Base-by-base conservation (phyloP, 306 rosid genomes). In the Hippophae tibetana region DNA sequence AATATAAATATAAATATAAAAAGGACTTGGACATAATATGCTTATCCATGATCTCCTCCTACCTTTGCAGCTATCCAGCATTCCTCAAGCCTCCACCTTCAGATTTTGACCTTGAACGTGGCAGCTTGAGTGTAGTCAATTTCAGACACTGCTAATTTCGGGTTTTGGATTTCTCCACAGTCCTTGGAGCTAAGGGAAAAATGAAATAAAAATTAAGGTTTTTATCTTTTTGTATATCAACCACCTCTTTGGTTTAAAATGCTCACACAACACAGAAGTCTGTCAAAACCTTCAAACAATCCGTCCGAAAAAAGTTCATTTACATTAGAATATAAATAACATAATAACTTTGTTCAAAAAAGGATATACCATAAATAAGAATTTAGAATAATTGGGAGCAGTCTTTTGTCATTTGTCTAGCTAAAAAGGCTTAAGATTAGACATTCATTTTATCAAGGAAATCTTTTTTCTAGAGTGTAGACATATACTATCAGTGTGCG, bases 101-200 rank as follows among this genome's bases (percentile, higher is more conserved):
- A 9, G 42, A 25, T 5, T 13, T 43, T 65, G 52, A 66, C 53
- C 61, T 58, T 49, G 53, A 40, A 53, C 10, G 47, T 62, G 41
- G 61, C 27, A 61, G 58, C 73, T 78, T 51, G 60, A 78, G 71
- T 41, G 73, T 74, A 75, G 71, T 59, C 67, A 48, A 56, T 69
- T 54, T 62, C 43, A 6, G 72, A 65, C 61, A 52, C 69, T 44
- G 64, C 76, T 85, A 81, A 72, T 69, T 67, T 73, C 86, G 71
- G 79, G 73, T 81, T 71, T 72, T 89, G 69, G 95, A 83, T 74
- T 87, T 87, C 56, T 85, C 98, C 95, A 76, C 74, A 61, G 95
- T 82, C 82, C 93, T 76, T 10, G 98, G 98, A 68, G 98, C 98
- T 92, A 45, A 82, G n/a, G 9, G 52, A 61, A 65, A 77, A 63